Conservation (phyloP, 1,139 yeast species). For the Fermentozyma sake region DNA sequence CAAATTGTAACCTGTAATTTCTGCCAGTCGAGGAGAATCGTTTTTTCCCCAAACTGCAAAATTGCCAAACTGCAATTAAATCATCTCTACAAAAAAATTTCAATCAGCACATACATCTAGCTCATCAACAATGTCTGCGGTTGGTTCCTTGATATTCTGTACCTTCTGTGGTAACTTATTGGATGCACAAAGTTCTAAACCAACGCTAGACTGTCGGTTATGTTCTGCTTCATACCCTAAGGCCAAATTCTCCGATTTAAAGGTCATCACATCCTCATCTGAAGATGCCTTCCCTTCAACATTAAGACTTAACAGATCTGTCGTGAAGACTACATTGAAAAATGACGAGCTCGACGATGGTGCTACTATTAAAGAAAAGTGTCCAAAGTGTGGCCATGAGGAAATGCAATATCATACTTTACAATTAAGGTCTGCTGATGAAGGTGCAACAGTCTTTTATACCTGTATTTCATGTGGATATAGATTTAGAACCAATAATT, state of each 20-base stretch:
- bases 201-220: slow-evolving; percentile 56
- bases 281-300: slow-evolving; percentile 92
- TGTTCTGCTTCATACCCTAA: slow-evolving; percentile 61
- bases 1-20: too few relatives aligned
- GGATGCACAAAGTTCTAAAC: slow-evolving; percentile 56
- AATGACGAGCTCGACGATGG: slow-evolving; percentile 85
- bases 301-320: slow-evolving; percentile 74
- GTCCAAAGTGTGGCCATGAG: slow-evolving; percentile 96
- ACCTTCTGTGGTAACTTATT: slow-evolving; percentile 88
- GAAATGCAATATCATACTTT: slow-evolving; percentile 97
- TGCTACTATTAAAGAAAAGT: slow-evolving; percentile 92
- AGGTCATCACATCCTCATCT: slow-evolving; percentile 82
- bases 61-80: too few relatives aligned
- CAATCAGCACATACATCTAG: not conserved
- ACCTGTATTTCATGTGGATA: slow-evolving; percentile 93
- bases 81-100: slow-evolving; percentile 2
- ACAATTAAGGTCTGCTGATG: slow-evolving; percentile 97
- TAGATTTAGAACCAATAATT: slow-evolving; percentile 90
- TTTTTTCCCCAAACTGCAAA: too few relatives aligned
- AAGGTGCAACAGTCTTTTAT: slow-evolving; percentile 94
- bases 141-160: slow-evolving; percentile 92
- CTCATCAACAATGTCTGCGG: slow-evolving; percentile 66
- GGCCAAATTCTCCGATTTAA: slow-evolving; percentile 63
- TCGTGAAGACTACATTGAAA: slow-evolving; percentile 79
- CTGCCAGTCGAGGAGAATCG: too few relatives aligned